Conservation (phyloP, 495 filamentous ascomycete species). For the Penicillium atrosanguineum region DNA sequence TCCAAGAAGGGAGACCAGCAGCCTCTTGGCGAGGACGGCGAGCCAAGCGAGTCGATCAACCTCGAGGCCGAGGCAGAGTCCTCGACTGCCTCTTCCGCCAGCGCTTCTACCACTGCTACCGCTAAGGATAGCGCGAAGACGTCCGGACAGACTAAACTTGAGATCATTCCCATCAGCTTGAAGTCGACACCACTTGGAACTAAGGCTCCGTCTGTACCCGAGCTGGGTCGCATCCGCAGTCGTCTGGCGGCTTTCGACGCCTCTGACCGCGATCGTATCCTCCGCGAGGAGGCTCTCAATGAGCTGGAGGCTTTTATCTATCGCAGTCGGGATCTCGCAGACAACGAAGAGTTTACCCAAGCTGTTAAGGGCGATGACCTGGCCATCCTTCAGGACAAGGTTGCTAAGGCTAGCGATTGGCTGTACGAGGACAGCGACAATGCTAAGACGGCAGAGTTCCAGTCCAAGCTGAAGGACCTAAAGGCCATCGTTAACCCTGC, state of each 20-base stretch:
- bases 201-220: slow-evolving; percentile 49
- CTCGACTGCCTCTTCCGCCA: slow-evolving; percentile 41
- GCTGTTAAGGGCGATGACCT: slow-evolving; percentile 65
- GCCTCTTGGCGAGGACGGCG: slow-evolving; percentile 61
- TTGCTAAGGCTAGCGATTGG: slow-evolving; percentile 76
- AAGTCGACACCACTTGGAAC: slow-evolving; percentile 61
- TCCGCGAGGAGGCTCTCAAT: slow-evolving; percentile 87
- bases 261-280: slow-evolving; percentile 72
- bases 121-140: slow-evolving; percentile 48
- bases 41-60: slow-evolving; percentile 46
- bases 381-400: slow-evolving; percentile 57
- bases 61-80: slow-evolving; percentile 51
- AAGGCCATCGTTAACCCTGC: slow-evolving; percentile 69
- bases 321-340: slow-evolving; percentile 75
- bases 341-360: slow-evolving; percentile 68
- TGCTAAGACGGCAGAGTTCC: slow-evolving; percentile 68
- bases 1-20: slow-evolving; percentile 80
- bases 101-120: slow-evolving; percentile 45
- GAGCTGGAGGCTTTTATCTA: slow-evolving; percentile 94
- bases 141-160: slow-evolving; percentile 59
- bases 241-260: slow-evolving; percentile 77
- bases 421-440: slow-evolving; percentile 81
- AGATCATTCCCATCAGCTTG: slow-evolving; percentile 68
- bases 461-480: slow-evolving; percentile 66
- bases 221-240: slow-evolving; percentile 64